These are phyloP conservation scores for Monosporozyma siamensis DNA, from an alignment of 805 yeast genomes.

Conservation along the genomic window DNA sequence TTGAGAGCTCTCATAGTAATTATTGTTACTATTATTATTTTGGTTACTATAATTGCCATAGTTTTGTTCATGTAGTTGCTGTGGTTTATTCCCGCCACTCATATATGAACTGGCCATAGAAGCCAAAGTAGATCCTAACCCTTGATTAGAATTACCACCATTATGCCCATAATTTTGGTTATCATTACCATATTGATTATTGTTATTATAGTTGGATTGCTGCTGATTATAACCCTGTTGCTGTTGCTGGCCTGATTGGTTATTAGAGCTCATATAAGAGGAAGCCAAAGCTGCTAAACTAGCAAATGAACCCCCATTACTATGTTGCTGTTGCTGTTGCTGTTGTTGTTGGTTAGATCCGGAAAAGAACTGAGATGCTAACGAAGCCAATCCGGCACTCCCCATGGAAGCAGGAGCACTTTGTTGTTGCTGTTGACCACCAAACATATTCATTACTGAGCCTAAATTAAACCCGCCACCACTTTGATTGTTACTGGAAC, in stretches of 20 bases:
- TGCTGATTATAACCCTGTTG: constrained; percentile 3
- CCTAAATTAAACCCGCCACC: constrained; percentile 16
- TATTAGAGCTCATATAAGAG: constrained; percentile 7
- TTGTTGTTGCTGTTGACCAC: constrained; percentile 2
- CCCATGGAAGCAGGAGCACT: constrained; percentile 11
- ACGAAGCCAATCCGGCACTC: constrained; percentile 15
- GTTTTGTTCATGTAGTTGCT: background rate
- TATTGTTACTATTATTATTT: background rate
- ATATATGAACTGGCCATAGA: constrained; percentile 16
- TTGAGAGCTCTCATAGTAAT: background rate
- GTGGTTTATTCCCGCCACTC: constrained; percentile 5
- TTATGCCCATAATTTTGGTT: background rate
- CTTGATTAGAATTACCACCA: background rate
- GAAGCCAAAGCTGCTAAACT: constrained; percentile 17
- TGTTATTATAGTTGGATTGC: constrained; percentile 3
- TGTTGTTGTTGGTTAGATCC: constrained; percentile 8
- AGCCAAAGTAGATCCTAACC: constrained; percentile 12
- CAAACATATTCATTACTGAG: constrained; percentile 18
- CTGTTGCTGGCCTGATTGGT: constrained; percentile 1
- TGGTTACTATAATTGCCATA: background rate
- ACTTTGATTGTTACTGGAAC: constrained; percentile 5
- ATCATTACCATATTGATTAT: background rate
- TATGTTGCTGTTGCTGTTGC: constrained; percentile 1
- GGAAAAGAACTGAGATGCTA: constrained; percentile 23
- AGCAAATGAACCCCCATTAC: constrained; percentile 12